Percentiles rank a stretch among this genome's conserved stretches.
Conservation (phyloP, 1,139 yeast genomes). For the Yamadazyma conglobata region DNA sequence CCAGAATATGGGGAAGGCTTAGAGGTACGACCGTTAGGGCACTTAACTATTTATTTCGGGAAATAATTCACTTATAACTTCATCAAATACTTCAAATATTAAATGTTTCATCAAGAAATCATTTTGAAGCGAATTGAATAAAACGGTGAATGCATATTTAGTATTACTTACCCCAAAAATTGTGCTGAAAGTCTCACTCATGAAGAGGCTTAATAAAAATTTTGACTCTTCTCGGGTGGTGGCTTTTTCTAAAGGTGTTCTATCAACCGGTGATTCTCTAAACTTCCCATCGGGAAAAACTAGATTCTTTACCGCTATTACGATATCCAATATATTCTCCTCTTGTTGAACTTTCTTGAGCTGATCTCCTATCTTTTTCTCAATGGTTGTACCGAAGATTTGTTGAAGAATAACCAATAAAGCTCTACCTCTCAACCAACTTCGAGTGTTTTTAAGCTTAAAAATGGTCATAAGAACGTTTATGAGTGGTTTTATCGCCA, state of each 20-base stretch:
- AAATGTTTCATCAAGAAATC: conserved; percentile 66
- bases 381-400: conserved; percentile 83
- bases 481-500: conserved; percentile 77
- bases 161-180: conserved; percentile 72
- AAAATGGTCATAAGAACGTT: conserved; percentile 71
- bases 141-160: conserved; percentile 53
- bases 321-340: conserved; percentile 44
- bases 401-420: conserved; percentile 79
- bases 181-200: conserved; percentile 66
- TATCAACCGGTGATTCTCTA: conserved; percentile 38
- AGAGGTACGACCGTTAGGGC: too few species aligned
- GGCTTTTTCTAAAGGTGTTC: conserved; percentile 52
- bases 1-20: too few species aligned
- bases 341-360: conserved; percentile 38
- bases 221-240: conserved; percentile 59
- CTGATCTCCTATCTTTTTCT: conserved; percentile 55
- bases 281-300: conserved; percentile 69
- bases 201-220: conserved; percentile 50
- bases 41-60: too few species aligned
- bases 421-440: conserved; percentile 86
- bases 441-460: conserved; percentile 59
- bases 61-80: conserved; percentile 24
- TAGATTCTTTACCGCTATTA: conserved; percentile 40
- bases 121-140: conserved; percentile 73
- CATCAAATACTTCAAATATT: conserved; percentile 48